phyloP scores from a whole-genome alignment of 805 yeast species.

The Candida mattraensis region DNA sequence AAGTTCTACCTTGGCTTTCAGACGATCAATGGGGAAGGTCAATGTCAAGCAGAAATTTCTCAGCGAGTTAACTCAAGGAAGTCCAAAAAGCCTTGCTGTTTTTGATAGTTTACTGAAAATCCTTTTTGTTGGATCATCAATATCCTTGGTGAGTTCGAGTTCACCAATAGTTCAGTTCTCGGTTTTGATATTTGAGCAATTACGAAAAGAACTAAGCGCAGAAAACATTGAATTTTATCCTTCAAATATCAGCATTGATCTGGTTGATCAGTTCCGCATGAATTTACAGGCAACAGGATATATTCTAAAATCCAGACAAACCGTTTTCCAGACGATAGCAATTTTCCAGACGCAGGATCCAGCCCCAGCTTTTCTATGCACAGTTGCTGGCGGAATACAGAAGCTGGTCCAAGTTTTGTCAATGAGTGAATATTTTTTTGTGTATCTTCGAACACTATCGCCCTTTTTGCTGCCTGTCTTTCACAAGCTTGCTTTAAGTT shows the following conservation, averaged over 20 bases:
- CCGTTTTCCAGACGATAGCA: slow-evolving; percentile 14
- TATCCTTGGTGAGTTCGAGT: slow-evolving; percentile 25
- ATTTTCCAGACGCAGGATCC: slow-evolving; percentile 18
- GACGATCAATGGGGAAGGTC: slow-evolving; percentile 24
- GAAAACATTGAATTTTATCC: slow-evolving; percentile 29
- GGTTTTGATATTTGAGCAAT: slow-evolving; percentile 20
- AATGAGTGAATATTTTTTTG: slow-evolving; percentile 16
- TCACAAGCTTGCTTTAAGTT: slow-evolving; percentile 11
- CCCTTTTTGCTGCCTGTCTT: slow-evolving; percentile 22
- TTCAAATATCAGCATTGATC: slow-evolving; percentile 16
- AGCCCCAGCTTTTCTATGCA: slow-evolving; percentile 16
- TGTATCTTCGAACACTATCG: slow-evolving; percentile 21
- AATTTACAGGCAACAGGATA: slow-evolving; percentile 27
- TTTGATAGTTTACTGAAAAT: slow-evolving; percentile 34
- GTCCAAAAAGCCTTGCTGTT: slow-evolving; percentile 25
- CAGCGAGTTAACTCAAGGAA: slow-evolving; percentile 22
- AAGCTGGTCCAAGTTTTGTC: slow-evolving; percentile 24
- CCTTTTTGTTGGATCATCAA: slow-evolving; percentile 35
- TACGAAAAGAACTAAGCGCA: slow-evolving; percentile 30
- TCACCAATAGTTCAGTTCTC: slow-evolving; percentile 33
- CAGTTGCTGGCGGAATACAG: slow-evolving; percentile 28
- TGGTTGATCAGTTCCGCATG: slow-evolving; percentile 24
- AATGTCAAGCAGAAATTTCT: slow-evolving; percentile 29
- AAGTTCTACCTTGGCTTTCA: slow-evolving; percentile 23
- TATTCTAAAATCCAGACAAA: slow-evolving; percentile 20